These are phyloP conservation scores for Microbotryomycetes sp. DNA, from an alignment of 1,284 basidiomycete genomes.

Conservation along the genomic window DNA sequence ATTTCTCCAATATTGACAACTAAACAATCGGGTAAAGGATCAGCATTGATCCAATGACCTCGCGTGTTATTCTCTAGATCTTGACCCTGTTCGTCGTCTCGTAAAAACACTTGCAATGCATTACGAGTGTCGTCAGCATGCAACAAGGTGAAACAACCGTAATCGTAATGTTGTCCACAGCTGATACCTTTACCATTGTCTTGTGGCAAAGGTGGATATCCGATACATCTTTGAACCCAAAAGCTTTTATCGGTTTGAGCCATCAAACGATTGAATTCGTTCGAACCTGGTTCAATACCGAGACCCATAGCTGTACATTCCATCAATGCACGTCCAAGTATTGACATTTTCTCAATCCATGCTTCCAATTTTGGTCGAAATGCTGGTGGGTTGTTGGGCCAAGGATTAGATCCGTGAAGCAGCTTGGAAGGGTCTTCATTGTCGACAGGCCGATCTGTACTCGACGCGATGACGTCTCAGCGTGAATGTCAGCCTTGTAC, in stretches of 20 bases:
- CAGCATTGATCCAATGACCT: slow-evolving; percentile 68
- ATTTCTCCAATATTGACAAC: slow-evolving; percentile 78
- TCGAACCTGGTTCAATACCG: slow-evolving; percentile 52
- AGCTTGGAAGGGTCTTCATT: slow-evolving; percentile 61
- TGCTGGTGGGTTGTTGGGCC: slow-evolving; percentile 50
- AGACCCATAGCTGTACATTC: slow-evolving; percentile 74
- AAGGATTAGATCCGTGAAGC: slow-evolving; percentile 75
- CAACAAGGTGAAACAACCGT: slow-evolving; percentile 72
- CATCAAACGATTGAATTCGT: slow-evolving; percentile 63
- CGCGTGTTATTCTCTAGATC: slow-evolving; percentile 49
- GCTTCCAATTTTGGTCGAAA: slow-evolving; percentile 59
- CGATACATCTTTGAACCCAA: slow-evolving; percentile 69
- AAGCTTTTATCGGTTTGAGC: slow-evolving; percentile 68
- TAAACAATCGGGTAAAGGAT: slow-evolving; percentile 67
- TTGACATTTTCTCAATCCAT: slow-evolving; percentile 77
- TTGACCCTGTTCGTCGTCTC: slow-evolving; percentile 45
- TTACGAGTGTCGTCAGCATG: slow-evolving; percentile 67
- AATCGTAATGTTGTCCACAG: slow-evolving; percentile 82
- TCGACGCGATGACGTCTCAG: background rate
- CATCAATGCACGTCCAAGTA: slow-evolving; percentile 66
- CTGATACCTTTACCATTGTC: slow-evolving; percentile 64
- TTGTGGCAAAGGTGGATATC: slow-evolving; percentile 74
- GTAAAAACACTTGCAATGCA: slow-evolving; percentile 71
- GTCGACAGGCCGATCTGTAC: slow-evolving; percentile 44
- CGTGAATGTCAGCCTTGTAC: background rate